Base-by-base conservation (phyloP, 2,329 filamentous ascomycete species). In the Calonectria pauciramosa region DNA sequence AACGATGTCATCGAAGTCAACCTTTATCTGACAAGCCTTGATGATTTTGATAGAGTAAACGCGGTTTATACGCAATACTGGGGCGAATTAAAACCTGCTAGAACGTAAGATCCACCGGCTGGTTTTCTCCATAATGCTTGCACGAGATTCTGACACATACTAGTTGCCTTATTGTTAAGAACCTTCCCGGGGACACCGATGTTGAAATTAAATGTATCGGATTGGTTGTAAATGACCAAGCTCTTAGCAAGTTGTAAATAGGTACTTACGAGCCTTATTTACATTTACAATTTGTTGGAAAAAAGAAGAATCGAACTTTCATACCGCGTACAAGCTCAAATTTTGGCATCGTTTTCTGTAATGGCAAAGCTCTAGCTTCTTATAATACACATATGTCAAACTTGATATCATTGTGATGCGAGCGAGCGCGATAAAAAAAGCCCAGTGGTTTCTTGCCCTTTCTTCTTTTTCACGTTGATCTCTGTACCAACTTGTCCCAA, bases 41-140 rank as follows among this genome's bases (percentile, higher is more conserved):
- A 89, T 71, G 88, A 94, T 83, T 95, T 95, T 80, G 89, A 87
- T 26, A 90, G 92, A 82, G 94, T 94, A 91, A 95, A 95, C 84
- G 89, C 88, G 77, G 89, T 93, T 59, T 95, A 94, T 5, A 64
- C 63, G 14, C 41, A n/a, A 10, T 70, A 70, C 23, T 70, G 68
- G 68, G 68, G 54, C 1, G 44, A 70, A 23, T 8, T 41, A 7
- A 70, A 70, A 32, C 68, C 68, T 23, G 26, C 68, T 11, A 51
- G 68, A 63, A 70, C 68, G 68, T 70, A 41, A 70, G 56, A 41
- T 63, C 20, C 36, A 36, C 18, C 44, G 16, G 3, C 11, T 2
- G 1, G 1, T 10, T 13, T 36, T 28, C 47, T 2, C 7, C 7
- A 14, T 6, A 20, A 38, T 52, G 4, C 8, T 64, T 13, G 11